Evolutionary conservation across 75 land plant species (phyloP), one percentile per base, ranked within the genome.

Genomic region (Cupressus sempervirens): DNA sequence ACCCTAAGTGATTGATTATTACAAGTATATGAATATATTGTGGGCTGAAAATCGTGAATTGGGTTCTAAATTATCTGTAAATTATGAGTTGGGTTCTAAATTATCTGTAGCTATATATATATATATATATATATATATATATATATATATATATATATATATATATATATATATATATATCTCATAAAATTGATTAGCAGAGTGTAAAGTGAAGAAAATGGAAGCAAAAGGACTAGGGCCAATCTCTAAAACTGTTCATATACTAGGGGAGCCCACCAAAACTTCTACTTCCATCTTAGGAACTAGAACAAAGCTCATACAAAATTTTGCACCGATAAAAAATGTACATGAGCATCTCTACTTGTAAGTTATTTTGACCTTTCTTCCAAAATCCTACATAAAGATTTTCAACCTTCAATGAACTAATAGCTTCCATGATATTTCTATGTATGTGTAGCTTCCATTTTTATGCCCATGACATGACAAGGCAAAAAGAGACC

Each of bases 301-400:
- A 46, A 86, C 89, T 16, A 91, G 93, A 73, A 84, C 96, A 8
- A 88, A 84, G 10, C 87, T 90, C 58, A 45, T 95, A 35, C 99
- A 97, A 82, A 43, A 86, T 89, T 95, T 97, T 83, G 84, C 76
- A 13, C 99, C 99, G 70, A 86, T 95, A 87, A 89, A 92, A 68
- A 73, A 87, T n/a, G 93, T 97, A 90, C 99, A 97, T 81, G 92
- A 91, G 45, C 98, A 96, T 84, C 96, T 95, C 68, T 97, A 98
- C 98, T 98, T 94, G 96, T 96, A 90, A 40, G 87, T 68, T 13
- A 7, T n/a, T 26, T 8, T 70, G 30, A 3, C 32, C 34, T 32
- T 32, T 32, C 0, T 30, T 29, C 34, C 12, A 70, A 72, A 58
- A 20, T 48, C 67, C 18, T 30, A 1, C 0, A 23, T 1, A 58